Conservation (phyloP, 305 asterid species). For the Ajuga reptans region DNA sequence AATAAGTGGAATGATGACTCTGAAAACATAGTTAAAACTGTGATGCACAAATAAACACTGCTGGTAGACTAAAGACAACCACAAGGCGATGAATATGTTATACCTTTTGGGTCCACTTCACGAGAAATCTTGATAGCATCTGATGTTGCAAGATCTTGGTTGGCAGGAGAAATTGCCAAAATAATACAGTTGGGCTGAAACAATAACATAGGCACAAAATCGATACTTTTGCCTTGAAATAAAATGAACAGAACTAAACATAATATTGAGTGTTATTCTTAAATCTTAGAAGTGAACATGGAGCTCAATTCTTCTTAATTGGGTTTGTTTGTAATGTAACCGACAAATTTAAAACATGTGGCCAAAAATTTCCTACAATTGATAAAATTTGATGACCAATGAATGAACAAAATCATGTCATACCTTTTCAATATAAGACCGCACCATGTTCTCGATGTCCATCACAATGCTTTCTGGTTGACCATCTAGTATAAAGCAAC, state of each 20-base stretch:
- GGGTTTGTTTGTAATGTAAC: background rate
- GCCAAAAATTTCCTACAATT: background rate
- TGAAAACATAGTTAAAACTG: background rate
- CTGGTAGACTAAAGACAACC: background rate
- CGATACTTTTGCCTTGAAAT: conserved; percentile 7
- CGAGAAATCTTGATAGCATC: conserved; percentile 81
- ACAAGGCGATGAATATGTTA: background rate
- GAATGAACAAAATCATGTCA: background rate
- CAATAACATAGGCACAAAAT: conserved; percentile 17
- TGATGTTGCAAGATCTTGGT: conserved; percentile 83
- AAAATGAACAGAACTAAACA: conserved; percentile 6
- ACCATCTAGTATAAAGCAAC: conserved; percentile 41
- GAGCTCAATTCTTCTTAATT: background rate
- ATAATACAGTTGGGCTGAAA: conserved; percentile 77
- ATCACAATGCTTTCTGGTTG: conserved; percentile 59
- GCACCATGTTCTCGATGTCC: conserved; percentile 70
- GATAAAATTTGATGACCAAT: background rate
- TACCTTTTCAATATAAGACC: conserved; percentile 56
- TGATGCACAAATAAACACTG: background rate
- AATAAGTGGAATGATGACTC: background rate
- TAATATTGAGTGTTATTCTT: background rate
- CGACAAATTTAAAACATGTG: background rate
- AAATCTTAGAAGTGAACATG: background rate
- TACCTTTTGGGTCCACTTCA: conserved; percentile 78
- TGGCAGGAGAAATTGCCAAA: conserved; percentile 73